phyloP scores from a whole-genome alignment of 441 rosid genomes.

The Aquilaria agallochum region DNA sequence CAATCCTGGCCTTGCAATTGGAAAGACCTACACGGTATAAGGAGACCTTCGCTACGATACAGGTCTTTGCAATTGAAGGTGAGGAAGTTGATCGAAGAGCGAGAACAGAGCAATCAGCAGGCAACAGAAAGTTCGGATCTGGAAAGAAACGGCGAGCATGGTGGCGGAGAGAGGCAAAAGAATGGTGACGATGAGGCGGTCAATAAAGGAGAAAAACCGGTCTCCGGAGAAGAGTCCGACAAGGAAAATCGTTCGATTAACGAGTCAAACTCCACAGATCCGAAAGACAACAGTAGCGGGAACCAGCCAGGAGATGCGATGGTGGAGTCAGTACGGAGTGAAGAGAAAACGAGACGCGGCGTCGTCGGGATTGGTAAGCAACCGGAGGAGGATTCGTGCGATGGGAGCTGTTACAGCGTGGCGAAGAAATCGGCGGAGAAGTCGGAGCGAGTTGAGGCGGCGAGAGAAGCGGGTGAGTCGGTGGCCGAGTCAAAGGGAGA shows the following conservation, averaged over 20 bases:
- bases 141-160: conserved; percentile 8
- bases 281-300: conserved; percentile 16
- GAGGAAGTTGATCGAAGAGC: conserved; percentile 50
- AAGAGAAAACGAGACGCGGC: not conserved
- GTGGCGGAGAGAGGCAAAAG: conserved; percentile 3
- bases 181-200: not conserved
- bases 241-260: conserved; percentile 32
- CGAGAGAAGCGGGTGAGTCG: conserved; percentile 28
- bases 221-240: conserved; percentile 26
- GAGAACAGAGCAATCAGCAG: conserved; percentile 30
- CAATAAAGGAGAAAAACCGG: conserved; percentile 3
- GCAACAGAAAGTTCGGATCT: conserved; percentile 26
- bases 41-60: not conserved
- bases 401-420: conserved; percentile 36
- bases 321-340: conserved; percentile 13
- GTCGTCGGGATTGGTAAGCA: conserved; percentile 12
- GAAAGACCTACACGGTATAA: no score
- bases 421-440: conserved; percentile 30
- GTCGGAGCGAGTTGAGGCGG: conserved; percentile 25
- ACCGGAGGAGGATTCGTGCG: conserved; percentile 29
- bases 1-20: no score
- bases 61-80: conserved; percentile 66
- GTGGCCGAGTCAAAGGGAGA: conserved; percentile 31
- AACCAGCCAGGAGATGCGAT: conserved; percentile 17
- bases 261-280: conserved; percentile 46